These are phyloP conservation scores for Trichoderma sp. DNA, from an alignment of 2,329 filamentous ascomycete genomes.

Conservation along the genomic window DNA sequence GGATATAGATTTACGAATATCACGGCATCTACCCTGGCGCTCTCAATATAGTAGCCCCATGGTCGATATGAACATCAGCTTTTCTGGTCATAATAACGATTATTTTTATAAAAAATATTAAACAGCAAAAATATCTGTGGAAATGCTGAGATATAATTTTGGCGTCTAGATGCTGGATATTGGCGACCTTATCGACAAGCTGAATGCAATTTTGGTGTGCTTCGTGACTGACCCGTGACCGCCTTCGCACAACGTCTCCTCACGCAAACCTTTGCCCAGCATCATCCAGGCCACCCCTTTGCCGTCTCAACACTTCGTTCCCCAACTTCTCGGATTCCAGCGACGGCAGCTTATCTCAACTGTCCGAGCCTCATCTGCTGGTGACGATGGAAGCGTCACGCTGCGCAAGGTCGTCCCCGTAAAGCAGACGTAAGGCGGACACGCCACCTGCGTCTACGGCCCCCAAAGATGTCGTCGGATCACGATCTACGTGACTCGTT, in stretches of 20 bases:
- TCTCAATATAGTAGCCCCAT: too few relatives aligned
- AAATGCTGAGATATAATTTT: neutral
- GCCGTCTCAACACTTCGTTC: too few relatives aligned
- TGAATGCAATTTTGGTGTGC: neutral
- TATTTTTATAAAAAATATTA: too few relatives aligned
- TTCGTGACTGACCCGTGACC: neutral
- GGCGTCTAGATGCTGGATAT: neutral
- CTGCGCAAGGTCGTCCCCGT: neutral
- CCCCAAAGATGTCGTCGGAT: too few relatives aligned
- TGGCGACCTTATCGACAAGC: neutral
- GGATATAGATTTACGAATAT: too few relatives aligned
- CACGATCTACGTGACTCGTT: too few relatives aligned
- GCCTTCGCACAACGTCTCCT: neutral
- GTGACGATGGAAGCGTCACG: neutral
- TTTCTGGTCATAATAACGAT: neutral
- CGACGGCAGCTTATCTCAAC: too few relatives aligned
- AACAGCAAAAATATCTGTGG: too few relatives aligned
- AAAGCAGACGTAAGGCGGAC: neutral
- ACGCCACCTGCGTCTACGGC: neutral
- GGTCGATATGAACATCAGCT: neutral
- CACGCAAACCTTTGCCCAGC: neutral
- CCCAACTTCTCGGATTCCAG: neutral
- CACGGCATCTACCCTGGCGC: too few relatives aligned
- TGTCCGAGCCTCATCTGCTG: neutral
- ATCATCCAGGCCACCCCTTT: neutral